Base-by-base conservation (phyloP, 306 rosid species). In the Oemleria cerasiformis region DNA sequence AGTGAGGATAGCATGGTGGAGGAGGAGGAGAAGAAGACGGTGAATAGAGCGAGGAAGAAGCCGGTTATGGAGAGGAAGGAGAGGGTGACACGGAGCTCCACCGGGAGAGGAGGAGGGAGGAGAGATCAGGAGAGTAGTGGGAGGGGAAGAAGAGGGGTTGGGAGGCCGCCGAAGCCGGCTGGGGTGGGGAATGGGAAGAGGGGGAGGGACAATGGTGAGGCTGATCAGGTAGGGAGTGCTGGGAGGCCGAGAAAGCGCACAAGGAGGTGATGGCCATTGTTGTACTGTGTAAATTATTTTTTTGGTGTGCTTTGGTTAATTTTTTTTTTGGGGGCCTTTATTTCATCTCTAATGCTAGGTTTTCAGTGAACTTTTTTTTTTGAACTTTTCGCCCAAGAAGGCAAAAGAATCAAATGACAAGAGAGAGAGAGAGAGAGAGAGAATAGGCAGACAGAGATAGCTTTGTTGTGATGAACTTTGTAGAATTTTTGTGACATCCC, bases 211-310 rank as follows among this genome's bases (percentile, higher is more conserved):
- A 57, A 59, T 40, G 69, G 41, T 7, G 79, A 81, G 65, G 38
- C 68, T 5, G 81, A 43, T 57, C 65, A 72, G 48, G 75, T 57
- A 45, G 75, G 77, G 47, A 65, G 63, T 21, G 74, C 73, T 63
- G 71, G 77, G 44, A 79, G 78, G 68, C 72, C 82, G 4, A 75
- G 75, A 75, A 85, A 82, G 65, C 86, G 89, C 45, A 57, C 74
- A 5, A 82, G 83, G 80, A 79, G 84, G 74, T 84, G 75, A 79
- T 59, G 25, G 39, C n/a, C 4, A 9, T 71, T 73, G 75, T 71
- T 78, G 72, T 71, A 66, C 56, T 7, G 23, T 82, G 85, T 82
- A 78, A 20, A 78, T 82, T 77, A 76, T 9, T 45, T 49, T 25
- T 70, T 8, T 21, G 17, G 75, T 49, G 53, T 72, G 58, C 40